Evolutionary conservation across 305 asterid genomes (phyloP).

Genomic region (Solanum hybrid): DNA sequence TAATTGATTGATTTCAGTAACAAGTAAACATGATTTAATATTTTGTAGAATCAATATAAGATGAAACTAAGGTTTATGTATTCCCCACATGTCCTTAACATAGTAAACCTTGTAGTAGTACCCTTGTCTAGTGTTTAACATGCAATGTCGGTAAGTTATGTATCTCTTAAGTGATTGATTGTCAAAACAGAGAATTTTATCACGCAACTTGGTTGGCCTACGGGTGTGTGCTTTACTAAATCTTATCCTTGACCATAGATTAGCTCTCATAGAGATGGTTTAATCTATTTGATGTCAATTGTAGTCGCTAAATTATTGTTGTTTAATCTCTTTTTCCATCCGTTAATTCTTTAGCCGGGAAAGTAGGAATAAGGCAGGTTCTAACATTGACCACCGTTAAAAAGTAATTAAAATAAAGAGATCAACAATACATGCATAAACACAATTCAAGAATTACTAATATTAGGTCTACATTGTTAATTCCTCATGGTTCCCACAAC

Average conservation of each 20-base stretch:
- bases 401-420: background rate
- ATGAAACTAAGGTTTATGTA: background rate
- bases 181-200: background rate
- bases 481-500: background rate
- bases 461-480: background rate
- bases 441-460: background rate
- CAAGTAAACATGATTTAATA: background rate
- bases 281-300: background rate
- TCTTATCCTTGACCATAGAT: background rate
- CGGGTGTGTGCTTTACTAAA: background rate
- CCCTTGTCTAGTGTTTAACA: background rate
- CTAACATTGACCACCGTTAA: background rate
- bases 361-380: background rate
- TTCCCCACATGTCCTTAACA: background rate
- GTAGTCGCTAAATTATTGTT: background rate
- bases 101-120: too few relatives aligned
- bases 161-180: too few relatives aligned
- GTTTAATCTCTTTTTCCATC: background rate
- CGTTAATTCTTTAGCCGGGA: too few relatives aligned
- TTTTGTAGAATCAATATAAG: background rate
- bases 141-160: background rate
- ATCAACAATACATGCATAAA: background rate
- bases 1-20: background rate
- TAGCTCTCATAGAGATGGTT: background rate
- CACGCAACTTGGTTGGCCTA: background rate